Evolutionary conservation across 2,329 filamentous ascomycete genomes (phyloP), one percentile per base, ranked within the genome.

Genomic region (Phyllachora maydis): DNA sequence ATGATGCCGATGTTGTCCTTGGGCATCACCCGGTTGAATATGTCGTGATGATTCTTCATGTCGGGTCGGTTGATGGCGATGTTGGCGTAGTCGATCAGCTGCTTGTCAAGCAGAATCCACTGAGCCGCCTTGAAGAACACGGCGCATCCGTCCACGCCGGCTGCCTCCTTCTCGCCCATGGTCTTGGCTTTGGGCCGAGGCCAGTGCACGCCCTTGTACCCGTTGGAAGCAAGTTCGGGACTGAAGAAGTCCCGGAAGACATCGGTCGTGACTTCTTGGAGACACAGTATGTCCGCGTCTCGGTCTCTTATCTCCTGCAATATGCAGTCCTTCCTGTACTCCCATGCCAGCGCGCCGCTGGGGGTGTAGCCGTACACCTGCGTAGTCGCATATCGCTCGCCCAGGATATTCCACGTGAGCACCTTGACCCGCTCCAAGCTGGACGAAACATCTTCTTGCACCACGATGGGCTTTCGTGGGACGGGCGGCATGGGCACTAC

Each of bases 1-100:
- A 92, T 67, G 22, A 92, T 74, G 10, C 77, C 88, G 46, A 98
- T 92, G 43, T 95, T 85, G 56, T 98, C 88, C 50, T 88, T 81
- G 30, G 85, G 83, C 88, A 93, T 95, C 30, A 98, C 76, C 14
- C 88, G 76, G 46, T 98, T 98, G 61, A 92, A 95, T 27, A 95
- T 85, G 39, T 98, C 88, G 42, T 91, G 79, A 39, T 91, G 81
- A 27, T 83, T 79, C 52, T 95, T 95, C 68, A 93, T 92, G 43
- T 95, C 88, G 3, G 83, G 79, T 33, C 88, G 64, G 42, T 90
- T 88, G 48, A 98, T 92, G 33, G 85, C 85, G 27, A 81, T 78
- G 28, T 79, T 75, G 18, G 77, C 73, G 43, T 93, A 92, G 46
- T 93, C 82, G 39, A 98, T 74, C 32, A 92, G 56, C 41, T 91